Evolutionary conservation across 495 filamentous ascomycete genomes (phyloP).

Genomic region (Neurospora sp.): DNA sequence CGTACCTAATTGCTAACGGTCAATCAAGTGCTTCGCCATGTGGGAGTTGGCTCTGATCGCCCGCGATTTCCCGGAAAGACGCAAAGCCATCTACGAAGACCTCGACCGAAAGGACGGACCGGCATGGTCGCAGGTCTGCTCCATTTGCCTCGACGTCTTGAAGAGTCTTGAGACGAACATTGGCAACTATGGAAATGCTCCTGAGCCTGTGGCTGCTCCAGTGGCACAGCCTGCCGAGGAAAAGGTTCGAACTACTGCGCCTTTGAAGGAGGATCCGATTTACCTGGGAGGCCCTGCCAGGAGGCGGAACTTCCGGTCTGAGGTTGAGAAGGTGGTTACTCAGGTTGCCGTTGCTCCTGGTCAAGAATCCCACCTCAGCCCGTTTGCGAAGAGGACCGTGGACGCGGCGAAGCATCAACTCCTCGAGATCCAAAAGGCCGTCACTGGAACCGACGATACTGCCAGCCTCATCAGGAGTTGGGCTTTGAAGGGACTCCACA

Average conservation of each 20-base stretch:
- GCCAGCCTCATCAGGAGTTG: conserved; percentile 23
- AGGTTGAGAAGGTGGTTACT: conserved; percentile 43
- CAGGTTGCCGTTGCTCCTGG: conserved; percentile 50
- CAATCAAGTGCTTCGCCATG: conserved; percentile 63
- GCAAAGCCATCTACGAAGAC: conserved; percentile 78
- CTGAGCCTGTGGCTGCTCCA: conserved; percentile 22
- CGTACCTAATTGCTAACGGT: conserved; percentile 12
- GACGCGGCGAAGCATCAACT: conserved; percentile 28
- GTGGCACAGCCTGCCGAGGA: conserved; percentile 16
- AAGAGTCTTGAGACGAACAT: conserved; percentile 56
- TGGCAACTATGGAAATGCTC: conserved; percentile 43
- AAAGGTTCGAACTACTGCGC: conserved; percentile 25
- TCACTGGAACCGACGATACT: conserved; percentile 30
- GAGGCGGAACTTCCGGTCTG: conserved; percentile 32
- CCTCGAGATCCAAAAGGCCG: conserved; percentile 35
- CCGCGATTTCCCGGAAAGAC: conserved; percentile 56
- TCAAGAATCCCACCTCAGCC: conserved; percentile 35
- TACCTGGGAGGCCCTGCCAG: conserved; percentile 40
- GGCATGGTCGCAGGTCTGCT: conserved; percentile 71
- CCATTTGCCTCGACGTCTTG: conserved; percentile 55
- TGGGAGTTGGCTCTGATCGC: conserved; percentile 83
- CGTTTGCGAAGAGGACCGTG: conserved; percentile 28
- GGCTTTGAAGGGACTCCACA: conserved; percentile 30
- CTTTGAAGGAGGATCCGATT: conserved; percentile 51
- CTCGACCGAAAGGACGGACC: conserved; percentile 72